phyloP scores from a whole-genome alignment of 768 basidiomycete genomes.

The Hypholoma sublateritium region DNA sequence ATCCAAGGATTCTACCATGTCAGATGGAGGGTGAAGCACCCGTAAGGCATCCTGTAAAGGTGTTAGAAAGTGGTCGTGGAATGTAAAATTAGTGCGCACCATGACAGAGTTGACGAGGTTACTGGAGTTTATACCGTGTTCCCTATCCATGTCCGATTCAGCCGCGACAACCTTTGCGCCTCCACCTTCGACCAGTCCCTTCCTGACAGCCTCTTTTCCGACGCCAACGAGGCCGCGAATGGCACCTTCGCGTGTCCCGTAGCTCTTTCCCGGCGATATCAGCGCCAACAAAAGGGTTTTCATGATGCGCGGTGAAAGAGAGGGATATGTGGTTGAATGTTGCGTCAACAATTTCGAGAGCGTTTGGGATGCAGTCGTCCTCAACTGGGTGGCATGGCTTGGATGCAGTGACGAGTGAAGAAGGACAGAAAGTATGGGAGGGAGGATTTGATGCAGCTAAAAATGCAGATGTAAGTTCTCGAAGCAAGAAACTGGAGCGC shows the following conservation, averaged over 20 bases:
- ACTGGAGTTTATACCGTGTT: constrained; percentile 31
- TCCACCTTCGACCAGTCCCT: constrained; percentile 79
- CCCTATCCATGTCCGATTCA: constrained; percentile 48
- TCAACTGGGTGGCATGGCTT: constrained; percentile 67
- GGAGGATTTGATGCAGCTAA: constrained; percentile 94
- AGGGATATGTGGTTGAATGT: constrained; percentile 87
- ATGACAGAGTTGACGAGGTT: constrained; percentile 59
- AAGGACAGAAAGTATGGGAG: constrained; percentile 88
- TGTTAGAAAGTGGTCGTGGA: background rate
- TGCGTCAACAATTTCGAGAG: constrained; percentile 79
- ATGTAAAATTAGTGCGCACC: constrained; percentile 35
- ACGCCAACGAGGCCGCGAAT: constrained; percentile 84
- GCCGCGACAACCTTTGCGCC: constrained; percentile 75
- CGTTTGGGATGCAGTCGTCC: constrained; percentile 80
- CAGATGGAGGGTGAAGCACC: constrained; percentile 56
- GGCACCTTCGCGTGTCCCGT: constrained; percentile 87
- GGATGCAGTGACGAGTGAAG: constrained; percentile 84
- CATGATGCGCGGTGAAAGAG: constrained; percentile 85
- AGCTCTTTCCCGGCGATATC: constrained; percentile 65
- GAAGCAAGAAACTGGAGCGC: background rate
- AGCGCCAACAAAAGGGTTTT: constrained; percentile 91
- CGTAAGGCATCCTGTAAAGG: constrained; percentile 30
- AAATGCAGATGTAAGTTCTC: background rate
- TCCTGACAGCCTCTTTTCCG: constrained; percentile 81
- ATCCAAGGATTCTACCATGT: constrained; percentile 60